Percentiles rank a stretch among this genome's conserved stretches.
Evolutionary conservation across 2,329 filamentous ascomycete genomes (phyloP).

Genomic region (Teratosphaeria epicoccoides): DNA sequence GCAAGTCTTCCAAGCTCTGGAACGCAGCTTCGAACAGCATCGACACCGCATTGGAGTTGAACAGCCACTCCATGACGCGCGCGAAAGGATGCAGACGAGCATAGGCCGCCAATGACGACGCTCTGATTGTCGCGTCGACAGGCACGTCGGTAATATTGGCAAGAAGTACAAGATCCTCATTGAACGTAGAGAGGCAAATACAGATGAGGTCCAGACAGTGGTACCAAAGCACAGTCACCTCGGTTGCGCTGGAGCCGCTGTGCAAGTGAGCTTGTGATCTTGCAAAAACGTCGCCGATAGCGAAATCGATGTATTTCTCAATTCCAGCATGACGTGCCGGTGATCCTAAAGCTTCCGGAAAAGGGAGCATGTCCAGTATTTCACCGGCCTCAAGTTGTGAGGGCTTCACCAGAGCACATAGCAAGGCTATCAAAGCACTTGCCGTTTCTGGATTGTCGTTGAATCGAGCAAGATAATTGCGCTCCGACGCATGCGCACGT

Average conservation of each 20-base stretch:
- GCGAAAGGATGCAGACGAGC: constrained; percentile 84
- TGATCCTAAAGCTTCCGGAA: constrained; percentile 74
- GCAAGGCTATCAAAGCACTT: constrained; percentile 68
- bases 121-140: constrained; percentile 63
- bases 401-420: constrained; percentile 62
- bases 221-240: constrained; percentile 58
- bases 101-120: constrained; percentile 68
- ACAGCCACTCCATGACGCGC: constrained; percentile 95
- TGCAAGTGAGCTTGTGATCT: constrained; percentile 51
- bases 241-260: constrained; percentile 49
- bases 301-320: constrained; percentile 86
- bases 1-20: constrained; percentile 62
- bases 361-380: constrained; percentile 63
- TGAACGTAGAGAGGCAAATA: constrained; percentile 73
- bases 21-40: constrained; percentile 70
- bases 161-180: constrained; percentile 82
- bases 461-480: constrained; percentile 22
- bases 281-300: constrained; percentile 59
- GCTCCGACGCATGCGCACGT: constrained; percentile 14
- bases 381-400: constrained; percentile 50
- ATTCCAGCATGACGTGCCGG: constrained; percentile 74
- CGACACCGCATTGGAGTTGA: constrained; percentile 78
- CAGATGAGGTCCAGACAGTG: constrained; percentile 77
- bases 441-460: constrained; percentile 30
- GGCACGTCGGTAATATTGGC: constrained; percentile 66